Base-by-base conservation (phyloP, 1,139 yeast species). In the Protomyces pachydermus region DNA sequence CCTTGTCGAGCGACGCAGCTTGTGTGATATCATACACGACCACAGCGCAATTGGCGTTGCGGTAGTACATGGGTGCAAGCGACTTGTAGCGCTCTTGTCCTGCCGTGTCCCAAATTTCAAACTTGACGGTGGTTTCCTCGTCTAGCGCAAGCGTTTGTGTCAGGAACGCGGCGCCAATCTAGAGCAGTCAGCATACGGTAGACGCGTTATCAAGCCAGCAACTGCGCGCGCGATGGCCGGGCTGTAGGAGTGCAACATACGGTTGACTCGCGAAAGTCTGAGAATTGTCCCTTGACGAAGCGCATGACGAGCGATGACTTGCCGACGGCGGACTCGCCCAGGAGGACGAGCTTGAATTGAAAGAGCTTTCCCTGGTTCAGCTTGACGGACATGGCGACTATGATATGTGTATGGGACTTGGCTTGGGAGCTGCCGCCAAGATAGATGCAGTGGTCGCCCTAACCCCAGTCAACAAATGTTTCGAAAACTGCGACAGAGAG, bases 291-390 rank as follows among this genome's bases (percentile, higher is more conserved):
- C 72, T 91, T 89, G 25, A 93, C 98, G 74, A 93, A 95, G 70
- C 98, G 81, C 71, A 91, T 88, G 32, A 93, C 98, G 34, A 93
- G 84, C 55, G 67, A 54, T 66, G 83, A 82, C 74, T 93, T 93
- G 63, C 98, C 98, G 52, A 93, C 98, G 0, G 98, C 97, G 2
- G 97, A 93, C 75, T 93, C 98, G 16, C 98, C 90, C 50, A 91
- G 80, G 60, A 91, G 81, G 3, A 91, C 98, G 65, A 93, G 81
- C 75, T 93, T 93, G 74, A 91, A 86, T 75, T 86, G 91, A 28
- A 82, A 84, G 71, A 80, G 80, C 56, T 81, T 74, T 68, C 14
- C 76, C 68, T 8, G 77, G 73, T 5, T 75, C 69, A 20, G 77
- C 54, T 18, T n/a, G 35, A 18, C 54, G 73, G 12, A 74, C 69